Evolutionary conservation across 352 stramenopile species (phyloP), one percentile per base, ranked within the genome.

Genomic region (Pythium phragmiticola): DNA sequence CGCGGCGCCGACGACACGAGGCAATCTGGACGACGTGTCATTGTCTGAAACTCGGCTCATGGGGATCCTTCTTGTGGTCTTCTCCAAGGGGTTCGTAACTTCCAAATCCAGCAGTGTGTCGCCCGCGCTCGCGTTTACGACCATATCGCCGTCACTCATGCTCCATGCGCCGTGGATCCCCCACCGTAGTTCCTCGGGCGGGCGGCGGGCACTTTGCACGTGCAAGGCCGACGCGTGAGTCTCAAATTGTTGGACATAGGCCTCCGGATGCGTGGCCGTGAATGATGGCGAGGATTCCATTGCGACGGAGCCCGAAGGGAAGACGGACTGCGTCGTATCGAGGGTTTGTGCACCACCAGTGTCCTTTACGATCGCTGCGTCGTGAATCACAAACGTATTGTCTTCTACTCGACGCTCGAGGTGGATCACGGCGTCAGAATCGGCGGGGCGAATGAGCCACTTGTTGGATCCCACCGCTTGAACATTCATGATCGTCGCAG

Each of bases 391-490:
- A 17, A 88, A 78, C 14, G 63, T 51, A 9, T 67, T 61, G 17
- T 61, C 60, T 17, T 53, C 42, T 1, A 55, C 34, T 17, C 51
- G 21, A 46, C 70, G 73, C 49, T 57, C 49, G 7, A 88, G 47
- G 19, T 60, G 60, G 60, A 82, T 74, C 28, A 84, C 60, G 19
- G 71, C 34, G 11, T 45, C 48, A 23, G 74, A 62, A 39, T 87
- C 52, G 0, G 70, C 76, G 8, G 79, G 88, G 4, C 76, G 76
- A 45, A 88, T 21, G 6, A 87, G 53, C 81, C 81, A 90, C 52
- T 85, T 70, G 36, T 76, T 63, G 19, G 65, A 57, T 2, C 64
- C 70, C 4, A 77, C 53, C 0, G 73, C 45, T 45, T 88, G 77
- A 0, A 90, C 70, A 33, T 60, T 73, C 8, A 75, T 62, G 9